Evolutionary conservation across 164 flowering plant species (phyloP).

Genomic region (Vitis amurensis): DNA sequence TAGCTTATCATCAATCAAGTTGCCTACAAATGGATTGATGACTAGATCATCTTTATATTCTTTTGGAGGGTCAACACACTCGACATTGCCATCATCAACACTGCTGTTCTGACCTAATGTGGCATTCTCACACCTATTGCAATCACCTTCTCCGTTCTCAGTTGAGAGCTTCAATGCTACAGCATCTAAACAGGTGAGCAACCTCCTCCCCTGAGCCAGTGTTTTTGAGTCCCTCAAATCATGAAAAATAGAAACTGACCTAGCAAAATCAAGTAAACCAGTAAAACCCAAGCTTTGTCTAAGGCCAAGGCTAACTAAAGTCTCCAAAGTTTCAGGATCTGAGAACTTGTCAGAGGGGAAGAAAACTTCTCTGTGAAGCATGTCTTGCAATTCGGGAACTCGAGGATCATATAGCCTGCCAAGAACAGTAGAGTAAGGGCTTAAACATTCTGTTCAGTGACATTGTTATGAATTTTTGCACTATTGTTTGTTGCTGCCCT

Average conservation of each 20-base stretch:
- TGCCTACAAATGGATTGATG: conserved; percentile 33
- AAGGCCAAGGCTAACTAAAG: conserved; percentile 66
- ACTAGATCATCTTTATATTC: conserved; percentile 29
- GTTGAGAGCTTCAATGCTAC: conserved; percentile 47
- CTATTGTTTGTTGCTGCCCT: no score
- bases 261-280: conserved; percentile 87
- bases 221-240: conserved; percentile 56
- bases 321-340: conserved; percentile 59
- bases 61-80: conserved; percentile 7
- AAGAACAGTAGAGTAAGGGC: conserved; percentile 12
- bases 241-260: conserved; percentile 69
- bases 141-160: conserved; percentile 20
- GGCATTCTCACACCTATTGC: conserved; percentile 8
- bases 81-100: conserved; percentile 15
- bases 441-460: background rate
- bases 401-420: conserved; percentile 98
- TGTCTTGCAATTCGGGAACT: conserved; percentile 54
- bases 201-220: conserved; percentile 43
- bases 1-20: conserved; percentile 36
- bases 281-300: conserved; percentile 51
- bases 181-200: conserved; percentile 59
- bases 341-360: conserved; percentile 79
- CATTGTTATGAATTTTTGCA: no score
- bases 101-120: conserved; percentile 6
- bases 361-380: conserved; percentile 65